Base-by-base conservation (phyloP, 805 yeast species). In the Kodamaea lidongshanica region DNA sequence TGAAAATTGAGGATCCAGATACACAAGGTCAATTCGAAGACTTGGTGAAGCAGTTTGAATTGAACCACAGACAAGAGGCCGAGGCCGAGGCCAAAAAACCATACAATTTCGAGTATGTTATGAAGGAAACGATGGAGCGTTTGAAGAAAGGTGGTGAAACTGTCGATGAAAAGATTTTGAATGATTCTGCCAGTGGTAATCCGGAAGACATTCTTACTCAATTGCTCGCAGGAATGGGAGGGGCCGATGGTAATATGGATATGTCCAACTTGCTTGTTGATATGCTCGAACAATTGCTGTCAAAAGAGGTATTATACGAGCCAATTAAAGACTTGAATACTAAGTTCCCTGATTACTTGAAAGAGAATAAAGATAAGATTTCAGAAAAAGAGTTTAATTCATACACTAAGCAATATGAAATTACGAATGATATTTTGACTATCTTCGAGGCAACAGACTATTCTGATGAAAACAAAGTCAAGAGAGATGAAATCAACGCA, bases 291-390 rank as follows among this genome's bases (percentile, higher is more conserved):
- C 89, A 87, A 50, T 68, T 89, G 52, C 74, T 92, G 6, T 75
- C 92, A 4, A 89, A 87, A 48, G 88, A 79, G 34, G 82, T 88
- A 12, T 65, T 89, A 21, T 88, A 84, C 49, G 94, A 81, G 43
- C 96, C 97, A 3, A 69, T 89, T 58, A 81, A 79, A 46, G 95
- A 86, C 37, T 67, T 88, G 51, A 74, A 78, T 40, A 58, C 63
- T 8, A 84, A 83, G 48, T 85, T 77, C 51, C 83, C 86, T 3
- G 68, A 54, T 16, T 89, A 84, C 79, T 64, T 89, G 38, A 56
- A 59, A 25, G 72, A 70, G 27, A 68, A 81, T 39, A 61, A 62
- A 30, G 67, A 62, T 6, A 43, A 48, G 20, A 50, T 76, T 15
- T 33, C 64, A 6, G 59, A 52, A 3, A 73, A 61, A 5, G 79